Evolutionary conservation across 192 early-diverging fungal species (phyloP).

Genomic region (Coemansia sp.): DNA sequence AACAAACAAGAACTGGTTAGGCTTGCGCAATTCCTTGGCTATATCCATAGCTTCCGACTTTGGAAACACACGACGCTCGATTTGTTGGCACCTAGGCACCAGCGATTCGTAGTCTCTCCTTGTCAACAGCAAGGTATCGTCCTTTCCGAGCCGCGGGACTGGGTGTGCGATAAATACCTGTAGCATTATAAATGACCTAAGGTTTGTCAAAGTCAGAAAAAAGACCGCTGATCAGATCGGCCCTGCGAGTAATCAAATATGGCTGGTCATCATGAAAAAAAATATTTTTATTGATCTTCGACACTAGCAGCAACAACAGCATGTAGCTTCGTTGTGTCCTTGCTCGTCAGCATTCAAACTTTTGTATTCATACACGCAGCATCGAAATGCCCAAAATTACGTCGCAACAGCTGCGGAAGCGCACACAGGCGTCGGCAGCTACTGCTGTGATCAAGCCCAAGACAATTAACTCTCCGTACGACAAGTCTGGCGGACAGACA

Average conservation of each 20-base stretch:
- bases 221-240: not conserved
- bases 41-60: conserved; percentile 29
- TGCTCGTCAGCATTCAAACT: not conserved
- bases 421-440: conserved; percentile 47
- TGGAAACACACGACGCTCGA: conserved; percentile 25
- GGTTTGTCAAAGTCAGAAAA: not conserved
- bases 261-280: not conserved
- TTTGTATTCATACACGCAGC: not conserved
- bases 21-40: conserved; percentile 15
- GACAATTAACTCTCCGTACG: conserved; percentile 46
- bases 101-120: conserved; percentile 4
- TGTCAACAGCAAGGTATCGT: conserved; percentile 4
- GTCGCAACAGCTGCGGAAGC: conserved; percentile 49
- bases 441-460: conserved; percentile 35
- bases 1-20: conserved; percentile 18
- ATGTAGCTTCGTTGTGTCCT: not conserved
- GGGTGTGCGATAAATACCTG: conserved; percentile 4
- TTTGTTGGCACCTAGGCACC: conserved; percentile 19
- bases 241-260: too few species aligned
- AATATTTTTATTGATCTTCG: not conserved
- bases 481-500: conserved; percentile 14
- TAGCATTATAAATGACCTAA: too few species aligned
- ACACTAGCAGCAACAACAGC: not conserved
- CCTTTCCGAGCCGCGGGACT: conserved; percentile 6
- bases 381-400: conserved; percentile 52